Conservation (phyloP, 768 basidiomycete species). For the Gautieria morchelliformis region DNA sequence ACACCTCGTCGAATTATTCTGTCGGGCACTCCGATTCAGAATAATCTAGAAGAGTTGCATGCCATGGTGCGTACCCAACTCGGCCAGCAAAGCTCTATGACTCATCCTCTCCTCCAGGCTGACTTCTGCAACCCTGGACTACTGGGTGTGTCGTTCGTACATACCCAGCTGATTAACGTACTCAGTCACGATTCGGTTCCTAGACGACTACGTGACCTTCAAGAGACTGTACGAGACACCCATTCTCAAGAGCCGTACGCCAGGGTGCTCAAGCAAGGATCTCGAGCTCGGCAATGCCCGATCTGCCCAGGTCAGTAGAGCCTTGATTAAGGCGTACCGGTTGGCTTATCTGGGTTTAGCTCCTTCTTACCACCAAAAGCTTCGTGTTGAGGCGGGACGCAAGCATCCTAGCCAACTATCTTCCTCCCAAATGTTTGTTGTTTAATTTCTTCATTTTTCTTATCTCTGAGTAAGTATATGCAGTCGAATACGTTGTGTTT, state of each 20-base stretch:
- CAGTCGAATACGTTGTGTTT: slow-evolving; percentile 99
- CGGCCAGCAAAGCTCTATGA: neutral
- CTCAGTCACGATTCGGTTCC: neutral
- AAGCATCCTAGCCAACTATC: slow-evolving; percentile 65
- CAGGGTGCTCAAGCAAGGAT: slow-evolving; percentile 61
- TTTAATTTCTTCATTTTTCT: neutral
- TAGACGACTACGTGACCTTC: slow-evolving; percentile 71
- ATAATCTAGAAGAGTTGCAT: slow-evolving; percentile 91
- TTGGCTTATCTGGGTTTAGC: slow-evolving; percentile 28
- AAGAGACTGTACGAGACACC: slow-evolving; percentile 77
- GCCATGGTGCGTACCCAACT: slow-evolving; percentile 61
- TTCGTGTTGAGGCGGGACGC: slow-evolving; percentile 90
- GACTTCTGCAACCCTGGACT: slow-evolving; percentile 93
- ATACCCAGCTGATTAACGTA: neutral
- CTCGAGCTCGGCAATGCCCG: slow-evolving; percentile 71
- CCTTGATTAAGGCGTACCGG: neutral
- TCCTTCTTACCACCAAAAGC: slow-evolving; percentile 64
- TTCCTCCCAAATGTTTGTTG: slow-evolving; percentile 83
- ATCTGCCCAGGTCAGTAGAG: slow-evolving; percentile 52
- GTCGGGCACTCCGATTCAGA: slow-evolving; percentile 96
- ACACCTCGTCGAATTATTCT: slow-evolving; percentile 78
- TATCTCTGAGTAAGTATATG: neutral
- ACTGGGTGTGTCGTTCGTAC: slow-evolving; percentile 40
- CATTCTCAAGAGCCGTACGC: slow-evolving; percentile 78
- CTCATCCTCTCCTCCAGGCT: slow-evolving; percentile 35